phyloP scores from a whole-genome alignment of 2,329 filamentous ascomycete genomes.

The Claviceps sp. region DNA sequence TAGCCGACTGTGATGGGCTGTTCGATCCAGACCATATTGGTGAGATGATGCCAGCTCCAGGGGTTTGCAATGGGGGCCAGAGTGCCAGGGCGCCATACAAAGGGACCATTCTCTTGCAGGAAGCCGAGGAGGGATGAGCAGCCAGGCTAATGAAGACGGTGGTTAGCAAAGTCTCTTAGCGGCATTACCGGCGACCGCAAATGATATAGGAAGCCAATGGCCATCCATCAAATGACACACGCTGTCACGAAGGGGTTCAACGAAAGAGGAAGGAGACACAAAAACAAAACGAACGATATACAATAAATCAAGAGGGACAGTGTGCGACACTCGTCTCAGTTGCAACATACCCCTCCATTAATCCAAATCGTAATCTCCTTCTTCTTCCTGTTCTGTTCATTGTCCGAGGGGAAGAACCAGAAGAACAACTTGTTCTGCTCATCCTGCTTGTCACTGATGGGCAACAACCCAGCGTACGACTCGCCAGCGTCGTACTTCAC shows the following conservation, averaged over 20 bases:
- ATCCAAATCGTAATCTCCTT: constrained; percentile 52
- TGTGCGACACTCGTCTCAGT: background rate
- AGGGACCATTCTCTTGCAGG: constrained; percentile 65
- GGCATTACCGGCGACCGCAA: too few relatives aligned
- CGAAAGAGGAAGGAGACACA: background rate
- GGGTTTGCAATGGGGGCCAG: constrained; percentile 49
- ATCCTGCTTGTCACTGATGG: constrained; percentile 32
- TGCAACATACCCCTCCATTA: constrained; percentile 33
- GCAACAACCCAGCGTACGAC: constrained; percentile 44
- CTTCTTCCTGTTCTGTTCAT: constrained; percentile 24
- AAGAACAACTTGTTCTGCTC: constrained; percentile 46
- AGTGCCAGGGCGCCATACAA: constrained; percentile 58
- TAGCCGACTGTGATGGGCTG: constrained; percentile 58
- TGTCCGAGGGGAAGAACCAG: constrained; percentile 51
- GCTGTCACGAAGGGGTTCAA: too few relatives aligned
- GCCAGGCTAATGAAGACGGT: constrained; percentile 22
- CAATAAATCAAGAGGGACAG: background rate
- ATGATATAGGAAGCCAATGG: too few relatives aligned
- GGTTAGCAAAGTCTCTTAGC: background rate
- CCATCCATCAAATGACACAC: too few relatives aligned
- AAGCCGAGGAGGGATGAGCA: constrained; percentile 53
- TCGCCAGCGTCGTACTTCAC: constrained; percentile 50
- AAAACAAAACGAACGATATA: background rate
- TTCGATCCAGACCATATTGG: constrained; percentile 55
- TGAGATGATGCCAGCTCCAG: constrained; percentile 47